A percentile compares a stretch with the other conserved stretches of the same genome.
These are phyloP conservation scores for Lasiosphaeria miniovina DNA, from an alignment of 495 filamentous ascomycete genomes.

Conservation along the genomic window DNA sequence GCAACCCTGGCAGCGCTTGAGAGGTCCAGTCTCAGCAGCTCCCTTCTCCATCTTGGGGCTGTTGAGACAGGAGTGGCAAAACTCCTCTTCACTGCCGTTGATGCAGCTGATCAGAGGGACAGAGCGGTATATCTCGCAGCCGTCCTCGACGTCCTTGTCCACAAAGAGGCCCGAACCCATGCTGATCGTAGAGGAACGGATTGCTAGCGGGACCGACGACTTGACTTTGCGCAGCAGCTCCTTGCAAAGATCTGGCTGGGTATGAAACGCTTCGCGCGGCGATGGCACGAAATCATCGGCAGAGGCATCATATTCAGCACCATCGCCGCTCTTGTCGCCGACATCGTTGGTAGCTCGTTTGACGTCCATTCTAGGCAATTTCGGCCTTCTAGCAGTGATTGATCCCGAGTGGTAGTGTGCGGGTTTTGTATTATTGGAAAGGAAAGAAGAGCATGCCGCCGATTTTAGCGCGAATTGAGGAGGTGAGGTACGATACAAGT, in stretches of 20 bases:
- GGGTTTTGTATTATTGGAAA: too few relatives aligned
- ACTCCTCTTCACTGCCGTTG: slow-evolving; percentile 1
- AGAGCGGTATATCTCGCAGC: slow-evolving; percentile 25
- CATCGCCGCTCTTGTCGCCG: background rate
- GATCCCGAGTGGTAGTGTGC: too few relatives aligned
- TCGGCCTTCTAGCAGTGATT: too few relatives aligned
- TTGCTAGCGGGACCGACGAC: slow-evolving; percentile 13
- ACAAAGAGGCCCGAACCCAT: slow-evolving; percentile 25
- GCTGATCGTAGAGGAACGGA: slow-evolving; percentile 15
- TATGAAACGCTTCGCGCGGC: slow-evolving; percentile 14
- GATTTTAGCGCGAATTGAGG: too few relatives aligned
- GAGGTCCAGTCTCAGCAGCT: background rate
- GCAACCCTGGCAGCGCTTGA: slow-evolving; percentile 62
- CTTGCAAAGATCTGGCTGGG: slow-evolving; percentile 15
- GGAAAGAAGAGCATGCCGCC: too few relatives aligned
- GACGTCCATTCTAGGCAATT: too few relatives aligned
- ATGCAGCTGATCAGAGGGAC: slow-evolving; percentile 13
- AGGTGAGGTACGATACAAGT: too few relatives aligned
- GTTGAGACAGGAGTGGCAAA: slow-evolving; percentile 23
- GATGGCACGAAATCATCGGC: slow-evolving; percentile 11
- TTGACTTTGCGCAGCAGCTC: slow-evolving; percentile 13
- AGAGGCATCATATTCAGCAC: background rate
- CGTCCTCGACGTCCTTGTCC: slow-evolving; percentile 2
- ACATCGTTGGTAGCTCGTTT: too few relatives aligned
- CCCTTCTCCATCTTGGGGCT: slow-evolving; percentile 3